phyloP scores from a whole-genome alignment of 306 rosid species.

The Vigna trinervia region DNA sequence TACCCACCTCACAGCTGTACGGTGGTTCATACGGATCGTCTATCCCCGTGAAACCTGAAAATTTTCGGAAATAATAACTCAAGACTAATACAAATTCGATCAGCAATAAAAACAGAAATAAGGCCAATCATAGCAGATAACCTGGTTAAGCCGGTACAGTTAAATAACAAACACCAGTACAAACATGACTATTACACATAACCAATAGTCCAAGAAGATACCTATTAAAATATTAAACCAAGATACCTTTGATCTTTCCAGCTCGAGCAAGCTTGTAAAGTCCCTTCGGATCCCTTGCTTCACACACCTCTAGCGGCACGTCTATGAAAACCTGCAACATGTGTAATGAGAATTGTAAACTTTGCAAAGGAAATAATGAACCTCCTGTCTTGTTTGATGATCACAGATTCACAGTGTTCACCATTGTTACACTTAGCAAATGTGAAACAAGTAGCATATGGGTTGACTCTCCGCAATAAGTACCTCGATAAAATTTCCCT shows the following conservation, averaged over 20 bases:
- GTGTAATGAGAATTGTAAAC: constrained; percentile 19
- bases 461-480: constrained; percentile 19
- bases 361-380: constrained; percentile 30
- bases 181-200: background rate
- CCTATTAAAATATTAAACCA: constrained; percentile 26
- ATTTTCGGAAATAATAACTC: constrained; percentile 38
- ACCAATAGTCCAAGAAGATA: constrained; percentile 21
- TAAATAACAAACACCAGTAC: background rate
- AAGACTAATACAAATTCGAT: constrained; percentile 2
- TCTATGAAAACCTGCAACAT: constrained; percentile 79
- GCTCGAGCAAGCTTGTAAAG: constrained; percentile 92
- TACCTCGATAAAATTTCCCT: constrained; percentile 91
- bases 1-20: constrained; percentile 71
- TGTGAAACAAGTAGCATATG: constrained; percentile 19
- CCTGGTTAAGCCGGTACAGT: constrained; percentile 15
- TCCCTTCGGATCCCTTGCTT: constrained; percentile 94
- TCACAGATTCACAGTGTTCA: background rate
- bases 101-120: constrained; percentile 4
- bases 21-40: constrained; percentile 94
- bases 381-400: constrained; percentile 34
- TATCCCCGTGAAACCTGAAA: constrained; percentile 90
- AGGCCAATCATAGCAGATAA: constrained; percentile 3
- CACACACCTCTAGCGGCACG: constrained; percentile 83
- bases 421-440: constrained; percentile 28
- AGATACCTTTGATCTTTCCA: constrained; percentile 85